phyloP scores from a whole-genome alignment of 164 flowering plant genomes.

The Echeveria elegans region DNA sequence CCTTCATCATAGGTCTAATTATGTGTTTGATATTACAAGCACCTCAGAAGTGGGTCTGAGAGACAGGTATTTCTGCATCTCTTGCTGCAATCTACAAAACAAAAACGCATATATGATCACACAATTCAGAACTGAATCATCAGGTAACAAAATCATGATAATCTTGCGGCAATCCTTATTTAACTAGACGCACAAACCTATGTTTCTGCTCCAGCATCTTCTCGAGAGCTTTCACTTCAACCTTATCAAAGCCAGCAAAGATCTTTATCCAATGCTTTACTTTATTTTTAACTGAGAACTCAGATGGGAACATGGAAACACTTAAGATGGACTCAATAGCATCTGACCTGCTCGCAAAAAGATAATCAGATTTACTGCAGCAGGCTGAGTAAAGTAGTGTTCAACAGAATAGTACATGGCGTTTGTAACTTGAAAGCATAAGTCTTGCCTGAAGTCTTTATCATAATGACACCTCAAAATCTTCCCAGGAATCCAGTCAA shows the following conservation, averaged over 20 bases:
- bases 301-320: constrained; percentile 53
- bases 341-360: constrained; percentile 58
- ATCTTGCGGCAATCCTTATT: constrained; percentile 10
- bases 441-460: constrained; percentile 76
- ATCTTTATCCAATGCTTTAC: constrained; percentile 62
- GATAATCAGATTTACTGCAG: background rate
- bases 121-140: no score
- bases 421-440: background rate
- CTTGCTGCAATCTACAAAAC: constrained; percentile 88
- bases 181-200: constrained; percentile 41
- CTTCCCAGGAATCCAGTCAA: constrained; percentile 92
- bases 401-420: background rate
- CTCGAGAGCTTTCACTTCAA: constrained; percentile 90
- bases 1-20: background rate
- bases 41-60: constrained; percentile 78
- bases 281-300: constrained; percentile 45
- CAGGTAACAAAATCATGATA: no score
- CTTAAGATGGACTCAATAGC: constrained; percentile 59
- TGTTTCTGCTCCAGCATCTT: constrained; percentile 88
- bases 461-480: constrained; percentile 83
- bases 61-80: constrained; percentile 85
- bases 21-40: background rate
- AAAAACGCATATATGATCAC: no score
- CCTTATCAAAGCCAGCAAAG: constrained; percentile 71
- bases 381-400: background rate